Evolutionary conservation across 768 basidiomycete species (phyloP).

Genomic region (Boletus speciosus): DNA sequence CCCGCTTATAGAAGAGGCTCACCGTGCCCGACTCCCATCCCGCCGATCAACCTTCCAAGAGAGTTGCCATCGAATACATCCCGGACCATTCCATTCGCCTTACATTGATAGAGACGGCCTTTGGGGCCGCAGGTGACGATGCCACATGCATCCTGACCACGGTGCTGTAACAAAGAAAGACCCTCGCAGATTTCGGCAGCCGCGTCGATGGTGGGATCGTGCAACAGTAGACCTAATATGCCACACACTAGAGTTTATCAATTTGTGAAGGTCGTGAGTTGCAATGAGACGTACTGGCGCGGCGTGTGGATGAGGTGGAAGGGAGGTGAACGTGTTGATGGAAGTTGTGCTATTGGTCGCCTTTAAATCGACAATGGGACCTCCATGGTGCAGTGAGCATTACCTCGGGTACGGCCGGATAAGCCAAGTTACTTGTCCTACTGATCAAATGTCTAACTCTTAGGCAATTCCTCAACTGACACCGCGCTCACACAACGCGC

Average conservation of each 20-base stretch:
- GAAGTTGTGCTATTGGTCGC: neutral
- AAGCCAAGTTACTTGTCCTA: no score
- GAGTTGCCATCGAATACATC: conserved; percentile 88
- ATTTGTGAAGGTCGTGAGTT: neutral
- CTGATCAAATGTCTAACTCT: no score
- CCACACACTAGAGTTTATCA: conserved; percentile 69
- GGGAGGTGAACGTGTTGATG: conserved; percentile 7
- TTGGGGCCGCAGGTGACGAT: conserved; percentile 94
- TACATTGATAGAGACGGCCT: conserved; percentile 96
- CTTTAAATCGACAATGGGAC: neutral
- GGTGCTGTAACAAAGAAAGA: conserved; percentile 91
- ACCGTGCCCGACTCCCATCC: conserved; percentile 99
- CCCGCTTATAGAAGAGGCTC: conserved; percentile 18
- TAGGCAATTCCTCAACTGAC: neutral
- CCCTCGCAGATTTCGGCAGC: conserved; percentile 92
- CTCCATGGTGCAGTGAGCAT: neutral
- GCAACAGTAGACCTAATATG: conserved; percentile 82
- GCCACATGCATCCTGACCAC: conserved; percentile 97
- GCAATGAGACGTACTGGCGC: conserved; percentile 27
- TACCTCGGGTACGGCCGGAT: conserved; percentile 5
- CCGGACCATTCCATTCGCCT: conserved; percentile 98
- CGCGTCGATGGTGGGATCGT: conserved; percentile 69
- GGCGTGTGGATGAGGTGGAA: conserved; percentile 4
- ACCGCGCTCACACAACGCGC: neutral
- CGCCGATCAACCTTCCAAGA: conserved; percentile 74